Base-by-base conservation (phyloP, 2,329 filamentous ascomycete genomes). In the Paecilomyces variotii region DNA sequence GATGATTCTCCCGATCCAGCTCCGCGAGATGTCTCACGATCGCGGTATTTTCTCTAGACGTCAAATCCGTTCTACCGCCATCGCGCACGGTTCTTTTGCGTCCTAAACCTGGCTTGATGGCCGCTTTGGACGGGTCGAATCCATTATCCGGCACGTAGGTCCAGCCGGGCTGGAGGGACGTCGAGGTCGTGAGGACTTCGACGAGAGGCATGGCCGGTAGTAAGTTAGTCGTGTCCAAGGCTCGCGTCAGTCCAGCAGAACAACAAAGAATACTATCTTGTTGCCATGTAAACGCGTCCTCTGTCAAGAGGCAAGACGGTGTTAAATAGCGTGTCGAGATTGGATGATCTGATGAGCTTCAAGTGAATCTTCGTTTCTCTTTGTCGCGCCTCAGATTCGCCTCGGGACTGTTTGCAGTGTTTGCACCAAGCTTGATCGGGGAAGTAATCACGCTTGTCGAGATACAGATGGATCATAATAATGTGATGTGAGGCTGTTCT, bases 101-200 rank as follows among this genome's bases (percentile, higher is more conserved):
- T 53, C 74, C 76, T 60, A 71, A 78, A 68, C 73, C 76, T 71
- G 70, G 79, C 82, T 83, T 63, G 78, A 75, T 59, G 77, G 80
- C 61, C 1, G 75, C 62, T 79, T 82, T 81, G 9, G 84, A 80
- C 11, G 83, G 80, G 57, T 84, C 81, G 58, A 83, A 80, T 73
- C 82, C 70, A 14, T 83, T 86, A 70, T 96, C 90, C 30, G 91
- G 87, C 1, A 97, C 90, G 72, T 96, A 96, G 11, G 91, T 91
- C 88, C 91, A 97, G 68, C 93, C 93, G 0, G 93, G 91, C 0
- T 90, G 89, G 52, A 83, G 79, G 52, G 84, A 86, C 61, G 85
- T 85, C 28, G 85, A 79, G 68, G 84, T 86, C 35, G 90, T 89
- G 59, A 97, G 79, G 66, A 96, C 88, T 74, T 95, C 87, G 67